phyloP scores from a whole-genome alignment of 441 rosid species.

The Pelargonium cotyledonis region DNA sequence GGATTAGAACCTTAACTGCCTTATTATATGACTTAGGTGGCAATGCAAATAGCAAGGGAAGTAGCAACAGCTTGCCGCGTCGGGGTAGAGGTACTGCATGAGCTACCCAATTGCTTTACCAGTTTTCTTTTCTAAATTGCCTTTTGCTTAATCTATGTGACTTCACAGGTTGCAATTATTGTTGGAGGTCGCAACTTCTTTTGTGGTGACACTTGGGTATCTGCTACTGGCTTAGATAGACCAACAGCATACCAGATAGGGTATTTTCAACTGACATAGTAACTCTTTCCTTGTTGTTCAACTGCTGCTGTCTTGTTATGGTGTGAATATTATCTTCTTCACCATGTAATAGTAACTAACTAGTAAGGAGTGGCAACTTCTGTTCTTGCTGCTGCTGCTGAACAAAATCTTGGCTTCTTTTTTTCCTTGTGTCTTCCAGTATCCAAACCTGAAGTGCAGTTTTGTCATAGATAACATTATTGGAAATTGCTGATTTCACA shows the following conservation, averaged over 20 bases:
- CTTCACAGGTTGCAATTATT: conserved; percentile 36
- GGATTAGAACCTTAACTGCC: not conserved
- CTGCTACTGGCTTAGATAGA: conserved; percentile 25
- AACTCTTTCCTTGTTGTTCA: not conserved
- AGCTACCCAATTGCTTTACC: not conserved
- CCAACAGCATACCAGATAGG: conserved; percentile 61
- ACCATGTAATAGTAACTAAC: not conserved
- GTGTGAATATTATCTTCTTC: not conserved
- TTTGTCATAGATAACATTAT: not conserved
- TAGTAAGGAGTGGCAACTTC: not conserved
- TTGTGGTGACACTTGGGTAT: conserved; percentile 26
- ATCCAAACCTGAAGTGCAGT: not conserved
- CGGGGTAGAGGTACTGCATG: conserved; percentile 23
- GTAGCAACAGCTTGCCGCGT: conserved; percentile 22
- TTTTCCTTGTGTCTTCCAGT: not conserved
- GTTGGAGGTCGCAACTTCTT: conserved; percentile 28
- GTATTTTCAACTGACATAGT: conserved; percentile 28
- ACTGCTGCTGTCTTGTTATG: not conserved
- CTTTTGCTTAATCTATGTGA: not conserved
- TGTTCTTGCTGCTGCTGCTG: not conserved
- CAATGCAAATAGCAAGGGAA: conserved; percentile 23
- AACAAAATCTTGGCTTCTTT: not conserved
- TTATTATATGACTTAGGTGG: conserved; percentile 14
- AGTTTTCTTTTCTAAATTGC: not conserved
- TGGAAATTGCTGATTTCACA: not conserved